These are phyloP conservation scores for Phytophthora chlamydospora DNA, from an alignment of 352 stramenopile genomes.

Conservation along the genomic window DNA sequence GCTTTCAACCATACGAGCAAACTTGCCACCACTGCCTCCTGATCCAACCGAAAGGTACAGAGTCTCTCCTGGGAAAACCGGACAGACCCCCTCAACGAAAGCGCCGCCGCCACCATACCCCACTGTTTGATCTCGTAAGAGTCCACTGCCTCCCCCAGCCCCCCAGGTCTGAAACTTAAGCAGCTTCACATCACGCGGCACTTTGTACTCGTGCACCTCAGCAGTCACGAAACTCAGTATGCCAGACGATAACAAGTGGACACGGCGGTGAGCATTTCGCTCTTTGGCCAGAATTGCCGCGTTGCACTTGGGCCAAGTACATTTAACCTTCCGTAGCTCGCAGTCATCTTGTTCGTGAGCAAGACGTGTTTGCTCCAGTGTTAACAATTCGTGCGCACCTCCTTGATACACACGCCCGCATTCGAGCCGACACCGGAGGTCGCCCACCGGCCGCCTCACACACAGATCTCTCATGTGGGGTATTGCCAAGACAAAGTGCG, in stretches of 20 bases:
- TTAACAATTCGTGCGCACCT: conserved; percentile 60
- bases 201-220: conserved; percentile 69
- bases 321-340: conserved; percentile 64
- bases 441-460: conserved; percentile 61
- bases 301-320: conserved; percentile 74
- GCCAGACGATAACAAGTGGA: conserved; percentile 64
- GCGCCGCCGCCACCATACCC: conserved; percentile 70
- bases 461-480: conserved; percentile 67
- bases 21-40: conserved; percentile 49
- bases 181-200: conserved; percentile 62
- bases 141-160: conserved; percentile 67
- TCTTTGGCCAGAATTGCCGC: conserved; percentile 59
- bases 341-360: conserved; percentile 80
- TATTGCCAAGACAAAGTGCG: conserved; percentile 44
- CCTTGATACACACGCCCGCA: conserved; percentile 65
- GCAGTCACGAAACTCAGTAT: conserved; percentile 66
- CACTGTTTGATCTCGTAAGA: conserved; percentile 51
- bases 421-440: conserved; percentile 61
- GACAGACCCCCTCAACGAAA: conserved; percentile 66
- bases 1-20: conserved; percentile 48
- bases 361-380: conserved; percentile 67
- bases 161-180: conserved; percentile 82
- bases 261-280: conserved; percentile 62
- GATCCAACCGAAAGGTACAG: conserved; percentile 65
- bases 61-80: conserved; percentile 72